phyloP scores from a whole-genome alignment of 768 basidiomycete genomes.

The Exsudoporus frostii region DNA sequence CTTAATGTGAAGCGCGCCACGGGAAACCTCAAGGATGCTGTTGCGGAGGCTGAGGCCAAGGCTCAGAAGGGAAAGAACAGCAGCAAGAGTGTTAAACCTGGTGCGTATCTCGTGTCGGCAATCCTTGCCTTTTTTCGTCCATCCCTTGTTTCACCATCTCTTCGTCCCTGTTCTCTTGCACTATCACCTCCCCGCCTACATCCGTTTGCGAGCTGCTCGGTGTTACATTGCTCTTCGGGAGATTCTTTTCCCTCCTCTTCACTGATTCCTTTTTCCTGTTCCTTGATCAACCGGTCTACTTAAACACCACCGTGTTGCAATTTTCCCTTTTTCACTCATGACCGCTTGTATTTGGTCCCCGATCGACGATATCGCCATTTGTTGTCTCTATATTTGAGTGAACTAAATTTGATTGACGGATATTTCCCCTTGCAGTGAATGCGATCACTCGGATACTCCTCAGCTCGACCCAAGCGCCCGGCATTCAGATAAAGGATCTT shows the following conservation, averaged over 20 bases:
- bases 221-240: background rate
- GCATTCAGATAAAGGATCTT: slow-evolving; percentile 80
- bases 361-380: slow-evolving; percentile 11
- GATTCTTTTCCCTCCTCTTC: background rate
- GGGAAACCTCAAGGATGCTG: slow-evolving; percentile 57
- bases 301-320: background rate
- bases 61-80: slow-evolving; percentile 36
- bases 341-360: slow-evolving; percentile 7
- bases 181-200: background rate
- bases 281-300: background rate
- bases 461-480: slow-evolving; percentile 85
- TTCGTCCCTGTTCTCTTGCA: background rate
- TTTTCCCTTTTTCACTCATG: background rate
- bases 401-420: slow-evolving; percentile 12
- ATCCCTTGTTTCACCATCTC: background rate
- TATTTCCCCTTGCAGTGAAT: slow-evolving; percentile 46
- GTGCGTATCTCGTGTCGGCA: slow-evolving; percentile 18
- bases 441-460: slow-evolving; percentile 78
- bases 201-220: background rate
- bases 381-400: background rate
- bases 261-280: background rate
- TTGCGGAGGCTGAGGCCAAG: slow-evolving; percentile 38
- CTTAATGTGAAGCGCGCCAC: slow-evolving; percentile 70
- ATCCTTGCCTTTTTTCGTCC: background rate
- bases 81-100: slow-evolving; percentile 45